phyloP scores from a whole-genome alignment of 495 filamentous ascomycete genomes.

The Penicillium soppii region DNA sequence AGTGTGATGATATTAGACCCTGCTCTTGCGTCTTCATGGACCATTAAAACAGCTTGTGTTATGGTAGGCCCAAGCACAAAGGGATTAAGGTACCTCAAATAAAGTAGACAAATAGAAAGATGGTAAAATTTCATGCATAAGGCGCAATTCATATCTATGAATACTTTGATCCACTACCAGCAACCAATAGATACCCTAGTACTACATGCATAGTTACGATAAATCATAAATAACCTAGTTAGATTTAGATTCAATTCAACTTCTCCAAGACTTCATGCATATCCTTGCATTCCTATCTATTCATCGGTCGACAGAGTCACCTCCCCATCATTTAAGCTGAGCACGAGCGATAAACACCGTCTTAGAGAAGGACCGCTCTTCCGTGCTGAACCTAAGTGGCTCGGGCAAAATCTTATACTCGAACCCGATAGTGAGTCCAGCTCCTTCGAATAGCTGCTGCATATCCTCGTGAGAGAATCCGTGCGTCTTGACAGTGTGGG shows the following conservation, averaged over 20 bases:
- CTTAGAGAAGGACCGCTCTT: conserved; percentile 24
- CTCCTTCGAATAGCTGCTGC: conserved; percentile 48
- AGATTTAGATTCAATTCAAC: no score
- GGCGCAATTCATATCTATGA: background rate
- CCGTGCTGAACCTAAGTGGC: conserved; percentile 27
- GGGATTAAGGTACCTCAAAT: background rate
- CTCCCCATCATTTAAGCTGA: conserved; percentile 21
- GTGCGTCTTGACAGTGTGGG: conserved; percentile 52
- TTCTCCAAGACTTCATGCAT: no score
- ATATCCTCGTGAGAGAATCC: conserved; percentile 57
- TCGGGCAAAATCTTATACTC: conserved; percentile 33
- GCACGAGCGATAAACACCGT: conserved; percentile 40
- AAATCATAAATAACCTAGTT: no score
- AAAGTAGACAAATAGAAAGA: background rate
- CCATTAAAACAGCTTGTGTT: background rate
- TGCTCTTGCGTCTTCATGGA: background rate
- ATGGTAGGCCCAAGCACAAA: background rate
- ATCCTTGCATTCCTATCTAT: no score
- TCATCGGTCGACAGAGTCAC: no score
- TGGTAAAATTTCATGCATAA: background rate
- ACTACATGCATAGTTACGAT: no score
- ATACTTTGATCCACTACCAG: background rate
- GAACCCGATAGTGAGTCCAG: conserved; percentile 49
- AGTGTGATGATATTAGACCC: background rate
- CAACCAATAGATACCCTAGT: background rate